These are phyloP conservation scores for Acrasis kona DNA, from an alignment of 78 protist genomes.

Conservation along the genomic window DNA sequence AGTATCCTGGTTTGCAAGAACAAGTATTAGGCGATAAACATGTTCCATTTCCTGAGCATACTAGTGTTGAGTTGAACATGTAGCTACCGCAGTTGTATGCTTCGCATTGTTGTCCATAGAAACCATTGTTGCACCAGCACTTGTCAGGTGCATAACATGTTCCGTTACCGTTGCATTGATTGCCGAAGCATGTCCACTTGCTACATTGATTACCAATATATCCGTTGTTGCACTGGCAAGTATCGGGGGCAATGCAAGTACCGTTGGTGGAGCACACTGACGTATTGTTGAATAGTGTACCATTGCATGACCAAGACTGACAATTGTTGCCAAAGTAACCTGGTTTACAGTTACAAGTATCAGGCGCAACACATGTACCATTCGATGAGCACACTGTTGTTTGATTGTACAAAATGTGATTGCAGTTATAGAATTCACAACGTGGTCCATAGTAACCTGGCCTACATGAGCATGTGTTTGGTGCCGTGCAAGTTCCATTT, in stretches of 20 bases:
- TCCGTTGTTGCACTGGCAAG: background rate
- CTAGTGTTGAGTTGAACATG: background rate
- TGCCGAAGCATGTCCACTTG: background rate
- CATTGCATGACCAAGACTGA: background rate
- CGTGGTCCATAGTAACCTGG: background rate
- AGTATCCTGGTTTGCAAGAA: background rate
- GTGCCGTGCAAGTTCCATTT: background rate
- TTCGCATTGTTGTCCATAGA: background rate
- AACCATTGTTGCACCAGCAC: background rate
- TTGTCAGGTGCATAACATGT: background rate
- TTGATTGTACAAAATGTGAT: too few species aligned
- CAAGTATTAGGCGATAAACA: background rate
- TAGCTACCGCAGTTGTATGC: background rate
- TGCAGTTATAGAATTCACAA: background rate
- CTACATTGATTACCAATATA: background rate
- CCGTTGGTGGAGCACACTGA: background rate
- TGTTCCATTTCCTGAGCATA: background rate
- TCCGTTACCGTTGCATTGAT: background rate
- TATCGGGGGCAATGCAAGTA: background rate
- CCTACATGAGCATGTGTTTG: background rate
- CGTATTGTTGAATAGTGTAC: background rate
- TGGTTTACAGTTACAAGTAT: background rate
- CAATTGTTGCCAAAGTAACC: background rate
- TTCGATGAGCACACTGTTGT: background rate
- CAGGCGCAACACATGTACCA: background rate